phyloP scores from a whole-genome alignment of 108 stramenopile species.

The Aurantiochytrium sp. region DNA sequence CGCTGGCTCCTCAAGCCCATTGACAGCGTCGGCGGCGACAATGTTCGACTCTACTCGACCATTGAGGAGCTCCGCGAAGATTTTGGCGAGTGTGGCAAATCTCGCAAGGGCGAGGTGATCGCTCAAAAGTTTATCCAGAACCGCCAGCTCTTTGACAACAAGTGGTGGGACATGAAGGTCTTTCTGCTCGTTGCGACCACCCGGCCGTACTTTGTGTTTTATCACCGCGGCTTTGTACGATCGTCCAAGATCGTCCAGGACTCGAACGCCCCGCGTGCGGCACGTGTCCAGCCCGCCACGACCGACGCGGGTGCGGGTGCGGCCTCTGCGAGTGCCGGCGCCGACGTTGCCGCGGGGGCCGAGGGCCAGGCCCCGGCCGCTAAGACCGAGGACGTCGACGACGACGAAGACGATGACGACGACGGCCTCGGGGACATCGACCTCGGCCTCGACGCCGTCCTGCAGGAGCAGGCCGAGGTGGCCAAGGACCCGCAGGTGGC shows the following conservation, averaged over 20 bases:
- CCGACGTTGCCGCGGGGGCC: not conserved
- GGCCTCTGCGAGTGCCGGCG: not conserved
- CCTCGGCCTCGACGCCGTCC: not conserved
- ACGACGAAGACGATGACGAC: not conserved
- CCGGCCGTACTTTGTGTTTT: conserved; percentile 3
- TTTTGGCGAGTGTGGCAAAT: conserved; percentile 27
- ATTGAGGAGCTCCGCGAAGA: conserved; percentile 27
- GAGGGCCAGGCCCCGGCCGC: not conserved
- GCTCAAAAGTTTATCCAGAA: conserved; percentile 25
- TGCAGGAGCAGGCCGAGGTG: not conserved
- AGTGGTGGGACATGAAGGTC: conserved; percentile 29
- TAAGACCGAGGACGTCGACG: not conserved
- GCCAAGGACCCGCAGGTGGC: not conserved
- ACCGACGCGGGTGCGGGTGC: not conserved
- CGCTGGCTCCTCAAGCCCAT: conserved; percentile 26
- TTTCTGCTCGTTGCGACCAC: not conserved
- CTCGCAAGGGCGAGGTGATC: conserved; percentile 11
- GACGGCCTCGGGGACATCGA: not conserved
- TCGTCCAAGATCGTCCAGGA: not conserved
- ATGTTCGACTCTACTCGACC: not conserved
- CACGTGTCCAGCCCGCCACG: not conserved
- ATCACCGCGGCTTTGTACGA: not conserved
- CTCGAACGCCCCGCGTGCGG: not conserved
- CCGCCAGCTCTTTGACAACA: not conserved
- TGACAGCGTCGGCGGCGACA: not conserved